Percentiles rank a stretch among this genome's conserved stretches.
These are phyloP conservation scores for Actinomortierella wolfii DNA, from an alignment of 371 early-diverging fungal species.

Conservation along the genomic window DNA sequence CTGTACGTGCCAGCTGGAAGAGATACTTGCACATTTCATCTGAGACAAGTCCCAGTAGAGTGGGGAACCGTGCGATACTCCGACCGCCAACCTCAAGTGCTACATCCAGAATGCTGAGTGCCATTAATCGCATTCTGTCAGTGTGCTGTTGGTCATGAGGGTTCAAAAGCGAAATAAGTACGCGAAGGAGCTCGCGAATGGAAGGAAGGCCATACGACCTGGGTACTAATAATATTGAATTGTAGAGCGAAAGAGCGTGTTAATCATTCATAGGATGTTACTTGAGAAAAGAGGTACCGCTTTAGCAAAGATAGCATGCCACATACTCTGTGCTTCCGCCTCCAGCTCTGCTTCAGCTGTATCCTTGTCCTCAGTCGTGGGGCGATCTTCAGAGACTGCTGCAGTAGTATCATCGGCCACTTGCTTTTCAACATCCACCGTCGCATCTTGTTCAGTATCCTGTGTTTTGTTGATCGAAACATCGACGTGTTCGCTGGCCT, in stretches of 20 bases:
- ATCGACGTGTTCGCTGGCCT: constrained; percentile 20
- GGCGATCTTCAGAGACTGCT: constrained; percentile 3
- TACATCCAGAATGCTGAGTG: constrained; percentile 76
- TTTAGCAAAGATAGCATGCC: too few relatives aligned
- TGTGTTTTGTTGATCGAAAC: constrained; percentile 14
- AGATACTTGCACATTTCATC: constrained; percentile 88
- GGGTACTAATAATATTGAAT: constrained; percentile 29
- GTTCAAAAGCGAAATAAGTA: constrained; percentile 87
- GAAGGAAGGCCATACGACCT: constrained; percentile 83
- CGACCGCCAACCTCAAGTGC: constrained; percentile 87
- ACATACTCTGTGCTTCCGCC: constrained; percentile 16
- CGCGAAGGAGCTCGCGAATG: constrained; percentile 86
- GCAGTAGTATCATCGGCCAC: background rate
- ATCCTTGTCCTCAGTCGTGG: constrained; percentile 12
- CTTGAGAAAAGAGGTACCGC: too few relatives aligned
- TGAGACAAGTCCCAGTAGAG: constrained; percentile 71
- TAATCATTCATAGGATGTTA: too few relatives aligned
- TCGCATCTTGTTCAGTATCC: constrained; percentile 11
- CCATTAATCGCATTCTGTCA: constrained; percentile 90
- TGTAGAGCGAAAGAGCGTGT: too few relatives aligned
- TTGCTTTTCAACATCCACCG: constrained; percentile 4
- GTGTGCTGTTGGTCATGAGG: constrained; percentile 91
- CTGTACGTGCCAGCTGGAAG: constrained; percentile 75
- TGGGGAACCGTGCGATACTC: constrained; percentile 73
- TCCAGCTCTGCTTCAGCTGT: constrained; percentile 9